A percentile compares a stretch with the other conserved stretches of the same genome.
These are phyloP conservation scores for Blastomyces percursus DNA, from an alignment of 2,329 filamentous ascomycete genomes.

Conservation along the genomic window DNA sequence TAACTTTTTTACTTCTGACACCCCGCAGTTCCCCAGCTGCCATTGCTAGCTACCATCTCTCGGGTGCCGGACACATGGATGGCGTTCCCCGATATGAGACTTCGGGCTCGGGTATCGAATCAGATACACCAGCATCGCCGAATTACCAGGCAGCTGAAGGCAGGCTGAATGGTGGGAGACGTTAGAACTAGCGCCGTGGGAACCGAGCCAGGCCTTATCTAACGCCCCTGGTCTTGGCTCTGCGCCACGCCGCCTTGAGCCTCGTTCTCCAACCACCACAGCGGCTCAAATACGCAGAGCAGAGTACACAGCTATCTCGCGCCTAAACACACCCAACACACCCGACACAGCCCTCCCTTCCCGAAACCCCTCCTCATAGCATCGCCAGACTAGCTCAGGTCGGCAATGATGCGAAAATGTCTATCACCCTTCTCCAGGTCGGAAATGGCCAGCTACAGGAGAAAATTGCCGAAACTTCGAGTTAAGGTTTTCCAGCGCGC, in stretches of 20 bases:
- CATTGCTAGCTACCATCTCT: no score
- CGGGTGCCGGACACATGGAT: no score
- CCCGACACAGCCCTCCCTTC: neutral
- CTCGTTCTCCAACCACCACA: neutral
- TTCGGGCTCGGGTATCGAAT: neutral
- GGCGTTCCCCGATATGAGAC: neutral
- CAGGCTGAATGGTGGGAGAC: neutral
- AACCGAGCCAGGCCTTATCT: neutral
- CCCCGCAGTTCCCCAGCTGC: neutral
- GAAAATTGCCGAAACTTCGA: neutral
- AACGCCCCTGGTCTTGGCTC: no score
- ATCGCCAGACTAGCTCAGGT: neutral
- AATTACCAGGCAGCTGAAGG: neutral
- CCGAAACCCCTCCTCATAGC: neutral
- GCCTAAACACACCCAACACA: neutral
- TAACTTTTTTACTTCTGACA: neutral
- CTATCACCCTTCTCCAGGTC: no score
- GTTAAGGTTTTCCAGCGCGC: neutral
- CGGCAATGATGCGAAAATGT: neutral
- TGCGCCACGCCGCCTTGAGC: no score
- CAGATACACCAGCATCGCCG: neutral
- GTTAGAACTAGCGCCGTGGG: neutral
- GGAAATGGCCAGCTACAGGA: neutral
- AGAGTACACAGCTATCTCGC: no score
- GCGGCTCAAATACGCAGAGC: neutral